These are phyloP conservation scores for Gymnopilus junonius DNA, from an alignment of 768 basidiomycete species.

Conservation along the genomic window DNA sequence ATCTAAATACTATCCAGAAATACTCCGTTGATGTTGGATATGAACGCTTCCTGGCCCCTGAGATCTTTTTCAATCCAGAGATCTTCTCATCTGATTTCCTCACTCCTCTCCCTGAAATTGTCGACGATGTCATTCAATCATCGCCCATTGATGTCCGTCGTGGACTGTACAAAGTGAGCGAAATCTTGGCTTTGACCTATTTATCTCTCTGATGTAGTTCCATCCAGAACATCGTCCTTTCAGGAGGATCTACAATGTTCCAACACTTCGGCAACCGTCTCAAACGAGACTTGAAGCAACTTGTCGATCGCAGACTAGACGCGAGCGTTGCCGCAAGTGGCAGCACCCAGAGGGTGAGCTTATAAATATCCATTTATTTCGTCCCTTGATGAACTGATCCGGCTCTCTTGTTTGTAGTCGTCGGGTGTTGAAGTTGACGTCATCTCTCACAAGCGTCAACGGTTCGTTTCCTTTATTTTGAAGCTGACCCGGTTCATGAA, in stretches of 20 bases:
- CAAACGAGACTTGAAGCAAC: slow-evolving; percentile 92
- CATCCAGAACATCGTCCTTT: slow-evolving; percentile 90
- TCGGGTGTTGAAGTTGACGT: slow-evolving; percentile 98
- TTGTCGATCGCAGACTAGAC: slow-evolving; percentile 91
- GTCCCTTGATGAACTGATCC: slow-evolving; percentile 12
- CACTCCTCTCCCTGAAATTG: slow-evolving; percentile 94
- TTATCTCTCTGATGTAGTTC: not conserved
- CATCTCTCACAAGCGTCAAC: slow-evolving; percentile 96
- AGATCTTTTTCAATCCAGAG: slow-evolving; percentile 99
- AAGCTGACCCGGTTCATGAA: slow-evolving; percentile 18
- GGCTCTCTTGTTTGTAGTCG: slow-evolving; percentile 54
- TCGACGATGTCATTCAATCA: slow-evolving; percentile 93
- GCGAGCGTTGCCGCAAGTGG: slow-evolving; percentile 77
- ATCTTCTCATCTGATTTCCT: slow-evolving; percentile 98
- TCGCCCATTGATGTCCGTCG: slow-evolving; percentile 97
- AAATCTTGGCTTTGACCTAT: not conserved
- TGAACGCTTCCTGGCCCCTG: slow-evolving; percentile 98
- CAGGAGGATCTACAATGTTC: slow-evolving; percentile 99
- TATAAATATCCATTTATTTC: slow-evolving; percentile 4
- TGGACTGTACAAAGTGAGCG: slow-evolving; percentile 89
- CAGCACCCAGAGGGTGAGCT: slow-evolving; percentile 69
- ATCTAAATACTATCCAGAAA: slow-evolving; percentile 56
- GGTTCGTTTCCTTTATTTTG: slow-evolving; percentile 46
- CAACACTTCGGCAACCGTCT: slow-evolving; percentile 97
- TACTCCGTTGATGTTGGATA: slow-evolving; percentile 95